phyloP scores from a whole-genome alignment of 1,284 basidiomycete genomes.

The Tetrapyrgos nigripes region DNA sequence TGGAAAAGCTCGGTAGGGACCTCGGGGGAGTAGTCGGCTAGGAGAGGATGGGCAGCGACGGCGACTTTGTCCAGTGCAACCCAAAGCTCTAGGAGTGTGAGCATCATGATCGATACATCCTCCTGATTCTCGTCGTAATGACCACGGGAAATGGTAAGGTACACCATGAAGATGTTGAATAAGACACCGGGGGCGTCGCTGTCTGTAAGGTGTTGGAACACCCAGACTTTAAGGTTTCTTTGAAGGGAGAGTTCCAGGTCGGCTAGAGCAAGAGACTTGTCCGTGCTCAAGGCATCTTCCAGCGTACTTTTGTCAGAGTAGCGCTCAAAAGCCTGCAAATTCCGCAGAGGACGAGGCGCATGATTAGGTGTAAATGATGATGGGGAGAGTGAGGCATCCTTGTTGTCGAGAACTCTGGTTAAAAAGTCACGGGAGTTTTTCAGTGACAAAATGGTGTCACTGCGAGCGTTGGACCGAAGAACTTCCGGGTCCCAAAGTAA shows the following conservation, averaged over 20 bases:
- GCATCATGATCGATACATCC: slow-evolving; percentile 46
- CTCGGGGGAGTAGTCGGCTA: slow-evolving; percentile 52
- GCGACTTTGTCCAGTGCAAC: slow-evolving; percentile 43
- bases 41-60: slow-evolving; percentile 37
- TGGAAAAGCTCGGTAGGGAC: slow-evolving; percentile 42
- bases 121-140: slow-evolving; percentile 40
- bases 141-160: not conserved
- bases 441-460: slow-evolving; percentile 34
- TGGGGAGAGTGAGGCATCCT: not conserved
- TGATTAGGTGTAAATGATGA: slow-evolving; percentile 18
- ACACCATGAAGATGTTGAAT: not conserved
- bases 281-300: not conserved
- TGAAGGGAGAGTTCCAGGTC: slow-evolving; percentile 43
- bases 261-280: slow-evolving; percentile 31
- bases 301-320: slow-evolving; percentile 1
- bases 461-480: slow-evolving; percentile 25
- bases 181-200: not conserved
- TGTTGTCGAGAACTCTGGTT: slow-evolving; percentile 14
- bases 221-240: slow-evolving; percentile 37
- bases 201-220: slow-evolving; percentile 6
- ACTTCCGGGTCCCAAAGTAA: slow-evolving; percentile 24
- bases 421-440: slow-evolving; percentile 26
- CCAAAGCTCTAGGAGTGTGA: slow-evolving; percentile 17
- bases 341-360: not conserved
- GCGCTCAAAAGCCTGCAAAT: slow-evolving; percentile 10